Evolutionary conservation across 768 basidiomycete genomes (phyloP).

Genomic region (Boletus rubropictus): DNA sequence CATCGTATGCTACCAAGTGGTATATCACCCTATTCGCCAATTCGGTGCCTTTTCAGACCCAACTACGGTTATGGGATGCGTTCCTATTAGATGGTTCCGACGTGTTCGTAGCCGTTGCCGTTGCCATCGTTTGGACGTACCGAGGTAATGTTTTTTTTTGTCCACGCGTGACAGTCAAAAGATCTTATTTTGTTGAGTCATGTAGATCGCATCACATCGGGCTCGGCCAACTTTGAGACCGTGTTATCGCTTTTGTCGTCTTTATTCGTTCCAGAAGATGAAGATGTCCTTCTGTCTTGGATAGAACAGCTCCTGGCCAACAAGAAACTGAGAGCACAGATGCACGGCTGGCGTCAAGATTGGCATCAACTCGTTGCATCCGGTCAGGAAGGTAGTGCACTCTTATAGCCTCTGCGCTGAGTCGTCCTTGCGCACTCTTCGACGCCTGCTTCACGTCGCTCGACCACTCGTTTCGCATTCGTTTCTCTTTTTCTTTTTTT

Average conservation of each 20-base stretch:
- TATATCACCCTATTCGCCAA: slow-evolving; percentile 98
- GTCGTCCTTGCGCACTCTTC: not conserved
- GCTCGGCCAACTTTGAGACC: slow-evolving; percentile 82
- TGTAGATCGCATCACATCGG: slow-evolving; percentile 77
- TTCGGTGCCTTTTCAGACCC: slow-evolving; percentile 91
- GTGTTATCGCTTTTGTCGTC: slow-evolving; percentile 87
- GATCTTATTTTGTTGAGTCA: slow-evolving; percentile 1
- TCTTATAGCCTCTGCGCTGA: slow-evolving; percentile 39
- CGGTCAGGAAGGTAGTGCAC: slow-evolving; percentile 55
- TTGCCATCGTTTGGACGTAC: slow-evolving; percentile 90
- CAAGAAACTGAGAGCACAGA: slow-evolving; percentile 63
- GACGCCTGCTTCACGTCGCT: slow-evolving; percentile 3
- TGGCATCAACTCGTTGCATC: slow-evolving; percentile 68
- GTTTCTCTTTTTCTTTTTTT: slow-evolving; percentile 10
- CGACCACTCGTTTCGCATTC: slow-evolving; percentile 3
- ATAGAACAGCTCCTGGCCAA: slow-evolving; percentile 55
- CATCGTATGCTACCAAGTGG: slow-evolving; percentile 98
- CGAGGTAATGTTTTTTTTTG: slow-evolving; percentile 49
- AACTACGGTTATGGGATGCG: slow-evolving; percentile 91
- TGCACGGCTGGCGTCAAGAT: slow-evolving; percentile 71
- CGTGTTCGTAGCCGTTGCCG: slow-evolving; percentile 75
- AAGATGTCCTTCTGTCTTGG: slow-evolving; percentile 79
- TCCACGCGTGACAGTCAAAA: not conserved
- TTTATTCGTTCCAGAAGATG: slow-evolving; percentile 91
- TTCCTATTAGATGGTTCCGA: slow-evolving; percentile 89